Conservation (phyloP, 176 grass and related monocot species). For the Typha latifolia region DNA sequence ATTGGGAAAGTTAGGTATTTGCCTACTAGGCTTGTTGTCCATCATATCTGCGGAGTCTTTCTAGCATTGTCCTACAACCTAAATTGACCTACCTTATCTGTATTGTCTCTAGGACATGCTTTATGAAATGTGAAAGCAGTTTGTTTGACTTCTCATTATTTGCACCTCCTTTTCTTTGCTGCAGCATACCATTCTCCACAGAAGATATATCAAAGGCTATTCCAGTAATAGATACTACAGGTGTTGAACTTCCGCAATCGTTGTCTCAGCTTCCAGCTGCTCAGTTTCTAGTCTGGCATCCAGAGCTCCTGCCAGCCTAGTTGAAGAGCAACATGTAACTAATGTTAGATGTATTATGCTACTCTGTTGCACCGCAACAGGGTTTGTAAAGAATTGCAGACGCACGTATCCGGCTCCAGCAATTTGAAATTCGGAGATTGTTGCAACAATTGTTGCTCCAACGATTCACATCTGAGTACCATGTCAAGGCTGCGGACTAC, state of each 20-base stretch:
- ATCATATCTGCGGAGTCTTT: too few relatives aligned
- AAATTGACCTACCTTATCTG: too few relatives aligned
- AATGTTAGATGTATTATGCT: conserved; percentile 16
- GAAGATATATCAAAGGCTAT: conserved; percentile 96
- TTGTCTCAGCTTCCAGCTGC: conserved; percentile 48
- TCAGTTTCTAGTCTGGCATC: conserved; percentile 40
- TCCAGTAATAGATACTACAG: conserved; percentile 56
- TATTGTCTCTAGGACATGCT: too few relatives aligned
- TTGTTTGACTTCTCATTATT: background rate
- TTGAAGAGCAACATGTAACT: conserved; percentile 21
- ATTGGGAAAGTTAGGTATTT: too few relatives aligned
- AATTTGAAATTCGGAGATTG: too few relatives aligned
- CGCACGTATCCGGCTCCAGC: background rate
- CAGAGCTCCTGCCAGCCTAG: conserved; percentile 31
- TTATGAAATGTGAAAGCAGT: background rate
- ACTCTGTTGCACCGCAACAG: conserved; percentile 39
- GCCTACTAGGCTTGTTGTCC: too few relatives aligned
- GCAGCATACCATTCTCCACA: conserved; percentile 88
- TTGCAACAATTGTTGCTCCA: too few relatives aligned
- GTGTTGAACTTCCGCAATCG: conserved; percentile 52
- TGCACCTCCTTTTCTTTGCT: conserved; percentile 15
- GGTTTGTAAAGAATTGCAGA: conserved; percentile 9
- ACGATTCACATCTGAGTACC: too few relatives aligned
- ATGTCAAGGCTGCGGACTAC: too few relatives aligned
- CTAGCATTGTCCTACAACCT: too few relatives aligned